Conservation (phyloP, 441 rosid genomes). For the Populus hybrid region DNA sequence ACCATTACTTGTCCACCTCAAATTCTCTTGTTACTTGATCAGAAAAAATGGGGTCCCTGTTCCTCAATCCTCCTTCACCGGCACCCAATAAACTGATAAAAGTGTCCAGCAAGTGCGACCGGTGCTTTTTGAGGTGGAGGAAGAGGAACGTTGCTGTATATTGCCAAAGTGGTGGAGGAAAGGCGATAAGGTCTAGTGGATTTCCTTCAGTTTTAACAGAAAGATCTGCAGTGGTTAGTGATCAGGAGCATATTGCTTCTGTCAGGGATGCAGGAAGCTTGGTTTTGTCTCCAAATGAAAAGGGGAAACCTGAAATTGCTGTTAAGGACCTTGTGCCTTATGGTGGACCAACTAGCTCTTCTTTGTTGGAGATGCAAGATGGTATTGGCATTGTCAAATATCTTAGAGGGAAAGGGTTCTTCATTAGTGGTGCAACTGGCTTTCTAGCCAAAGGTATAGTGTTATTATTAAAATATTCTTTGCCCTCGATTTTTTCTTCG, state of each 20-base stretch:
- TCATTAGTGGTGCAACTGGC: constrained; percentile 88
- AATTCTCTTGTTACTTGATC: background rate
- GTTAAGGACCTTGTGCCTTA: constrained; percentile 49
- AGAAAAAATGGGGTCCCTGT: background rate
- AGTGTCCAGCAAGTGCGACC: constrained; percentile 25
- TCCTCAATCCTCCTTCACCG: constrained; percentile 35
- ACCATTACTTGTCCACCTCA: background rate
- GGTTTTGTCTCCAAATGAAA: constrained; percentile 58
- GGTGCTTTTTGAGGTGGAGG: constrained; percentile 34
- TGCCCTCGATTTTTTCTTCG: background rate
- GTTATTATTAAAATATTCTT: background rate
- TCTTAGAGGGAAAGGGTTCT: constrained; percentile 64
- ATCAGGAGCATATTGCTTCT: constrained; percentile 30
- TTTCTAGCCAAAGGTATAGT: constrained; percentile 77
- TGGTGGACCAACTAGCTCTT: constrained; percentile 32
- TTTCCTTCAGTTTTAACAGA: constrained; percentile 51
- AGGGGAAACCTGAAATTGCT: constrained; percentile 35
- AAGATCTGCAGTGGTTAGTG: constrained; percentile 36
- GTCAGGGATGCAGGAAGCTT: constrained; percentile 52
- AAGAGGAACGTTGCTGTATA: constrained; percentile 25
- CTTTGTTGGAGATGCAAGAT: constrained; percentile 52
- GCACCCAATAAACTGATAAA: constrained; percentile 28
- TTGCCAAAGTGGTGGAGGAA: constrained; percentile 60
- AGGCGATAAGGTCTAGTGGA: constrained; percentile 31
- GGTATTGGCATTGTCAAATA: constrained; percentile 87